Evolutionary conservation across 257 asterid species (phyloP), one percentile per base, ranked within the genome.

Genomic region (Petunia axillaris): DNA sequence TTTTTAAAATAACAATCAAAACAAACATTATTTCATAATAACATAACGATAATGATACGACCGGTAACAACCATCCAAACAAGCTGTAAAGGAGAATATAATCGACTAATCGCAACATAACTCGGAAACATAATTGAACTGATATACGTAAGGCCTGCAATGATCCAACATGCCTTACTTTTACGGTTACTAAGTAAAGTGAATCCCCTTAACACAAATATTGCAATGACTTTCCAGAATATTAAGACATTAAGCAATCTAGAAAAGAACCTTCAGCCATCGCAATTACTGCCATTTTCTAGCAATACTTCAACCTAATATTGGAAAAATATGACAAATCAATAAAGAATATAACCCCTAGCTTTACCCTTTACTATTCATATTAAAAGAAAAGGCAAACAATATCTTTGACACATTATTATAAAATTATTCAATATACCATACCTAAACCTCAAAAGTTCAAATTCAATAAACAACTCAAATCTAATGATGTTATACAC

Each of bases 261-360:
- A 46, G 71, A 64, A 63, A 64, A 13, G 46, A 38, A 64, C 37
- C 71, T 64, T 37, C 71, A 64, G 7, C 71, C 48, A 64, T 38
- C 70, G 9, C 37, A 11, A 64, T 38, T 64, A 38, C 4, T 62
- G 44, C 8, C 16, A 63, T 63, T 37, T 25, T 62, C 37, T 8
- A 35, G 67, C 38, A 35, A 62, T 8, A 62, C 40, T 16, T 2
- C 66, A 63, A 37, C 68, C 44, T 4, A 63, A 63, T 52, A 52
- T 1, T 0, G 57, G 57, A 52, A 52, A 60, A 52, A 60, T 60
- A 3, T 60, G 66, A 60, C 40, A 60, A 52, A 52, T 52, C 57
- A 52, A 52, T 52, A 52, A 52, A 15, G 11, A 52, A 8, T 10
- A 2, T 8, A 10, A 57, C 8, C 36, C 62, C 62, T 14, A 14